phyloP scores from a whole-genome alignment of 148 eudicot species.

The Talinum fruticosum region DNA sequence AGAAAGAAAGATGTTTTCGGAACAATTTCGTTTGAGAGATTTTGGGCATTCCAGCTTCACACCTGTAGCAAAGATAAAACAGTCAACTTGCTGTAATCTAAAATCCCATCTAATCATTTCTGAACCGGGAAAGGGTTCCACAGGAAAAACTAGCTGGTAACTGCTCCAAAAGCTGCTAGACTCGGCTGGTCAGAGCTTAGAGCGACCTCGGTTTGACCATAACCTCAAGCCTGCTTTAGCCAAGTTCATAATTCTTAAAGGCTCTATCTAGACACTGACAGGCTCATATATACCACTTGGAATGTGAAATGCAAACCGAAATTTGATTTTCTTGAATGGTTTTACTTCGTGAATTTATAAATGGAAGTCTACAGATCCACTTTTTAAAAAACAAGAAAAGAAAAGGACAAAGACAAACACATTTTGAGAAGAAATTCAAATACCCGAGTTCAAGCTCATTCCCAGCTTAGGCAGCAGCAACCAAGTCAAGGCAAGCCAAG shows the following conservation, averaged over 20 bases:
- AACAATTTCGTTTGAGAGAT: not conserved
- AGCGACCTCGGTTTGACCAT: not conserved
- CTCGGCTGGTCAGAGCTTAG: not conserved
- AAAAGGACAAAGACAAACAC: not conserved
- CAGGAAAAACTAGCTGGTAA: too few species aligned
- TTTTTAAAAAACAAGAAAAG: too few species aligned
- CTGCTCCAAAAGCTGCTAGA: too few species aligned
- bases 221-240: not conserved
- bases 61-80: not conserved
- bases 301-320: not conserved
- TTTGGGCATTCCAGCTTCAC: not conserved
- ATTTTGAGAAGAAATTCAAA: too few species aligned
- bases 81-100: not conserved
- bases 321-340: not conserved
- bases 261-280: too few species aligned
- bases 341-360: not conserved
- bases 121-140: too few species aligned
- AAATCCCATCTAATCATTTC: not conserved
- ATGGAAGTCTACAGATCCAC: too few species aligned
- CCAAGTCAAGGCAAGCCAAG: not conserved
- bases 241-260: too few species aligned
- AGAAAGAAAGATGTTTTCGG: not conserved
- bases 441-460: not conserved
- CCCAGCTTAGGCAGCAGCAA: not conserved
- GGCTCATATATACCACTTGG: too few species aligned